Evolutionary conservation across 495 filamentous ascomycete genomes (phyloP).

Genomic region (Bathelium albidoporum): DNA sequence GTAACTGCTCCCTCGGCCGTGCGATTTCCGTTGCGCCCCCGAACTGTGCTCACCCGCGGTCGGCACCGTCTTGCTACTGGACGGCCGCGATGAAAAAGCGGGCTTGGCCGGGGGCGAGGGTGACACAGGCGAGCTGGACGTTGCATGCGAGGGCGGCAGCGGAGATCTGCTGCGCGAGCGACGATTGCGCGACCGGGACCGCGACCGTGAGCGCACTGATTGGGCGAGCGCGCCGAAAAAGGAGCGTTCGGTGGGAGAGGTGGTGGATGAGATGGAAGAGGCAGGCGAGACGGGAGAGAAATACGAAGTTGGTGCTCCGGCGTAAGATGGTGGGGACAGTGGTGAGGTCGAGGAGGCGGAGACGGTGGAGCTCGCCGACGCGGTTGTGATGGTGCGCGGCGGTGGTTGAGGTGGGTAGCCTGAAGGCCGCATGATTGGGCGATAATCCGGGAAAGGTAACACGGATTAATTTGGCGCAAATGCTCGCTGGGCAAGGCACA

Average conservation of each 20-base stretch:
- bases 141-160: neutral
- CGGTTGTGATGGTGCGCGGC: neutral
- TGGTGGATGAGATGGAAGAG: neutral
- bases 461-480: neutral
- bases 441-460: neutral
- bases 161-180: conserved; percentile 7
- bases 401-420: neutral
- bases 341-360: neutral
- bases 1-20: neutral
- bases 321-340: neutral
- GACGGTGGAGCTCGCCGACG: neutral
- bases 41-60: neutral
- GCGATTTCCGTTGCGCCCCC: neutral
- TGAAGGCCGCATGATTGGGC: neutral
- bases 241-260: neutral
- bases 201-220: neutral
- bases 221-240: conserved; percentile 4
- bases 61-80: neutral
- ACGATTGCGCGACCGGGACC: conserved; percentile 4
- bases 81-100: neutral
- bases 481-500: too few relatives aligned
- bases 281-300: neutral
- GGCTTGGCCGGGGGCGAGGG: neutral
- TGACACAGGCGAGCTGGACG: neutral
- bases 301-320: conserved; percentile 6